Evolutionary conservation across 257 asterid species (phyloP), one percentile per base, ranked within the genome.

Genomic region (Datura wrightii): DNA sequence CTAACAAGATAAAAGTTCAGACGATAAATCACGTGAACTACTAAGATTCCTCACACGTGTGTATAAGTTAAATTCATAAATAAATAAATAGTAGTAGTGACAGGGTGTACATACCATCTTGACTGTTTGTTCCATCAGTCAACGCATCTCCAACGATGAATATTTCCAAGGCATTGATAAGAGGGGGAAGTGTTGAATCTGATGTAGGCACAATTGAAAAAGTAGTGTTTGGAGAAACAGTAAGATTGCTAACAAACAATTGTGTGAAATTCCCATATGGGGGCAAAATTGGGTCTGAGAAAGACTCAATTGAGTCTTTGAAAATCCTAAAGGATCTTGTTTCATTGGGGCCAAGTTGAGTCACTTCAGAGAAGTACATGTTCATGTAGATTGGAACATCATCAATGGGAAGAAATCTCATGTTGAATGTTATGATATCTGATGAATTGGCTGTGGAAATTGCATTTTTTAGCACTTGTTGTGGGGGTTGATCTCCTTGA

Each of bases 161-260:
- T 4, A 90, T 62, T 84, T 91, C 97, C 91, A 91, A 10, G 65
- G 92, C 97, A 50, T 90, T 94, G 86, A 94, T 89, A 71, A 94
- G 88, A 6, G 97, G 95, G 5, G 94, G 92, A 54, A 94, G 93
- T 5, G 94, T 91, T 2, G 97, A 89, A 83, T 5, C 86, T 10
- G 83, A 31, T 0, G 89, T 79, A 4, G 94, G 81, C 6, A 88
- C 91, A 11, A 94, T 59, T 14, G 86, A 79, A 63, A 94, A 79
- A 7, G 67, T 67, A 1, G 92, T 90, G 39, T 84, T 72, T 2
- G 91, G 41, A 3, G 90, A 60, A 19, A 82, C 89, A 0, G 87
- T 80, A 2, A 69, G 1, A 83, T 91, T 89, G 42, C 63, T 53
- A 41, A 31, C 10, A 44, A 2, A 70, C 41, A 85, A 0, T 46